Base-by-base conservation (phyloP, 2,329 filamentous ascomycete species). In the Lomentospora prolificans region DNA sequence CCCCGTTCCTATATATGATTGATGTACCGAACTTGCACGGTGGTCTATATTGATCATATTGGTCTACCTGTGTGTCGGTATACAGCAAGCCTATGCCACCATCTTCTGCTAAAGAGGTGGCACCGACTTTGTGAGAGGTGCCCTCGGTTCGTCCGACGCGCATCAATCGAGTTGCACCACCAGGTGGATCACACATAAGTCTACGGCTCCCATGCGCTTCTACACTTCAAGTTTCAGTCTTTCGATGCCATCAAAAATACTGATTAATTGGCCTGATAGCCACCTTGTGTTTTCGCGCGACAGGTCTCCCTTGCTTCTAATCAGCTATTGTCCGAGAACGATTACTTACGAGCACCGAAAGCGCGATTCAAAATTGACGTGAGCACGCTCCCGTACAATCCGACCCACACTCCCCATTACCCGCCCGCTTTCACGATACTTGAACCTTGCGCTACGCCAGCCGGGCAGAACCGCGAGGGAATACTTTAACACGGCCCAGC, bases 141-240 rank as follows among this genome's bases (percentile, higher is more conserved):
- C 24, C n/a, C n/a, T 22, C 41, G 19, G 7, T 27, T 19, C 22
- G 53, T 55, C 50, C 36, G 52, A 44, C 53, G 22, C 41, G 53
- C 53, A 55, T 55, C 17, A 50, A 55, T 48, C 28, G 24, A 10
- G n/a, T 39, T 55, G 53, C 53, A 44, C 53, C 19, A 55, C 53
- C 25, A 24, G 36, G 53, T 25, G 41, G 39, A 55, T 55, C 53
- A 36, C 39, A 55, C 53, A 55, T 33, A 48, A 22, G 25, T 31
- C 41, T 14, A 27, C 41, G 19, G 10, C 41, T 44, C 8, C 36
- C 53, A 31, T 36, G 53, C 53, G 30, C 44, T 48, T 48, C 44
- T 22, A 6, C 27, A 25, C 19, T 55, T 50, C 17, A 22, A 22
- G 53, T 55, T 55, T 50, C 53, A 55, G 41, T 36, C 28, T 31